Percentiles rank a stretch among this genome's conserved stretches.
Conservation (phyloP, 345 rosid genomes). For the Arabis hirsuta region DNA sequence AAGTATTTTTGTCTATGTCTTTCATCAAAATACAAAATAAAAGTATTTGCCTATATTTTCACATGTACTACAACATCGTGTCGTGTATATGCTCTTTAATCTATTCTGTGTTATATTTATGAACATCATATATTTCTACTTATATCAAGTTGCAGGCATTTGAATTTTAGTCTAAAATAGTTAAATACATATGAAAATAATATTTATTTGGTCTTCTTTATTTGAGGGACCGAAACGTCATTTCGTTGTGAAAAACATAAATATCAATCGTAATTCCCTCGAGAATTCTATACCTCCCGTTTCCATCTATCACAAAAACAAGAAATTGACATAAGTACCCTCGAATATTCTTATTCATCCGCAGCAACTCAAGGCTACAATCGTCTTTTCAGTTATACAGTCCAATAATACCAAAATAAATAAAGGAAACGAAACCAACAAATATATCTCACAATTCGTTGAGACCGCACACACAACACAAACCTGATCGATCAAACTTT, state of each 20-base stretch:
- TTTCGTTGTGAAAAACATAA: background rate
- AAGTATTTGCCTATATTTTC: too few relatives aligned
- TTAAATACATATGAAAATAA: background rate
- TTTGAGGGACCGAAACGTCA: slow-evolving; percentile 30
- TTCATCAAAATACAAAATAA: too few relatives aligned
- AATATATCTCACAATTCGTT: slow-evolving; percentile 10
- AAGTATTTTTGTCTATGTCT: too few relatives aligned
- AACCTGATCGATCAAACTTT: slow-evolving; percentile 21
- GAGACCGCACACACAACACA: slow-evolving; percentile 27
- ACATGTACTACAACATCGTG: too few relatives aligned
- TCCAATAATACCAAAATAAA: background rate
- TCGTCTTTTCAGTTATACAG: background rate
- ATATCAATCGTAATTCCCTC: slow-evolving; percentile 34
- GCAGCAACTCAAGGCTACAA: background rate
- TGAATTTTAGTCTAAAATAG: too few relatives aligned
- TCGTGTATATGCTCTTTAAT: too few relatives aligned
- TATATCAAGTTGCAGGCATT: too few relatives aligned
- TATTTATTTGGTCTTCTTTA: background rate
- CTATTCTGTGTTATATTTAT: too few relatives aligned
- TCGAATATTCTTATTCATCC: slow-evolving; percentile 29
- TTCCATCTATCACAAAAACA: slow-evolving; percentile 31
- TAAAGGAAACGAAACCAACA: background rate
- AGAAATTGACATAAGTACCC: background rate
- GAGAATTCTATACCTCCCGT: slow-evolving; percentile 42
- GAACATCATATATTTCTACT: too few relatives aligned